Evolutionary conservation across 495 filamentous ascomycete species (phyloP), one percentile per base, ranked within the genome.

Genomic region (Sphaerosporella brunnea): DNA sequence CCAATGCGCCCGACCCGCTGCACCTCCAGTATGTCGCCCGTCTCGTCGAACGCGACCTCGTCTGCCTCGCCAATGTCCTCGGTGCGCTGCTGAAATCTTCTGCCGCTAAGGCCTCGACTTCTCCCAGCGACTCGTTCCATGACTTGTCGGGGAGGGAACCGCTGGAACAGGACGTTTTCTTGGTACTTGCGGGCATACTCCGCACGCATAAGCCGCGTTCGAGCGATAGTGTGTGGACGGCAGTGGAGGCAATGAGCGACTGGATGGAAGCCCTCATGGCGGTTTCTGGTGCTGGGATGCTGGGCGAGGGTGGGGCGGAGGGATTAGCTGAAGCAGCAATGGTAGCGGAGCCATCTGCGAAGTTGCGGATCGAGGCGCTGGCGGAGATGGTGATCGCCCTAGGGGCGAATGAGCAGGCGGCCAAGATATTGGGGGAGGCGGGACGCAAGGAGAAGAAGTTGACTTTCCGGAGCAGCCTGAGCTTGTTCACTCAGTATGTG

Each of bases 371-470:
- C 23, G 64, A 69, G 18, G 68, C 75, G 28, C 66, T 74, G 57
- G 70, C 65, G 39, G 63, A 60, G 24, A 51, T 73, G 1, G 62
- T 73, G 19, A 70, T 71, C 23, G 74, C 73, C 4, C 68, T 82
- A 21, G 69, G 71, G 3, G 62, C 68, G 40, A 79, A 73, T 40
- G 62, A 54, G 16, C 57, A 59, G 18, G 68, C 74, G 1, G 48
- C 71, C 3, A 52, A 53, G 23, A 60, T 69, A 9, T 49, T 82
- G 25, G 56, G 58, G 32, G 65, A 64, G 28, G 67, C 70, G 65
- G 64, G 26, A 48, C 57, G 45, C 35, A 53, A 49, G 37, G 36
- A 37, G 23, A 34, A 50, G n/a, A 48, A 19, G 30, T 35, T 37
- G n/a, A 20, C 45, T 32, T 51, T 50, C 26, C 49, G 74, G 69